Evolutionary conservation across 1,284 basidiomycete species (phyloP), one percentile per base, ranked within the genome.

Genomic region (Pulveroboletus sp.): DNA sequence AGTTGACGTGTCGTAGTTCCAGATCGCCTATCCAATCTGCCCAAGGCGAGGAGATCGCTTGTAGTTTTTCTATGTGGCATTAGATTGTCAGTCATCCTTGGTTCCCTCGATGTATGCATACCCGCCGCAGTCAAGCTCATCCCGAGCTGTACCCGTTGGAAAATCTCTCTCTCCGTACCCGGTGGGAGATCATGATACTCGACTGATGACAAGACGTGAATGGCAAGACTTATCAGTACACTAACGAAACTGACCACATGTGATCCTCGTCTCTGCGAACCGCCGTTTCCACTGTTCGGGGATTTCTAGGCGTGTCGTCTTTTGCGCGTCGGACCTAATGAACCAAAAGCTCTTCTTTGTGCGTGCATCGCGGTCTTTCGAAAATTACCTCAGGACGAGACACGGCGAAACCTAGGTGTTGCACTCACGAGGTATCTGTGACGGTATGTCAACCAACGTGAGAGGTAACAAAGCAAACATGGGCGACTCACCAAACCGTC

Each of bases 121-220:
- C 87, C 88, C 64, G 85, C 86, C 17, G 82, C 79, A 4, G 85
- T 86, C 46, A 91, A 74, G 17, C 81, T 76, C 75, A 89, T 82
- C 38, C 88, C 88, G n/a, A 90, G 71, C 64, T 91, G 89, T 9
- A 91, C 88, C 31, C 89, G 77, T 64, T 89, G 86, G 69, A 91
- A 91, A n/a, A 90, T 85, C 49, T 91, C 88, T 44, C 86, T 81
- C 65, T 89, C 80, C 10, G 75, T 73, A 11, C 72, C 74, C 17
- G 79, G 73, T 4, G 77, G 71, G 4, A 89, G 72, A 22, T 73
- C 65, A 38, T 73, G 65, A 60, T 88, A 86, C 67, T 87, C 83
- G 53, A 87, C 87, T 89, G 55, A 12, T 12, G 17, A 43, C 2
- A 24, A 14, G 24, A 31, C 11, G 25, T 59, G 36, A 56, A 43